Evolutionary conservation across 2,329 filamentous ascomycete species (phyloP), one percentile per base, ranked within the genome.

Genomic region (Epichloe uncinata): DNA sequence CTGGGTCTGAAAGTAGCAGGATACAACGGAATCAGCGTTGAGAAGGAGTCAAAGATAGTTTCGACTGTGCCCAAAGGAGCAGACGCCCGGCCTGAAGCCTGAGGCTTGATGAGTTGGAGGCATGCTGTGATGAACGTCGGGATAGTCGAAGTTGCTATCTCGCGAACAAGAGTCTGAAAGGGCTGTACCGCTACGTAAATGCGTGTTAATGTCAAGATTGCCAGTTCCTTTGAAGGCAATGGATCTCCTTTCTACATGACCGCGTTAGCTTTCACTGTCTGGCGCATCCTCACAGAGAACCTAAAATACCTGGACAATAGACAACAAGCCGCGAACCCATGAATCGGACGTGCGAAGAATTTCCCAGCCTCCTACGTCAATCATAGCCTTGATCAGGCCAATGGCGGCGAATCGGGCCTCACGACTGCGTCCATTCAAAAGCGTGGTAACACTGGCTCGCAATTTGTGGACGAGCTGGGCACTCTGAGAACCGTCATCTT

Each of bases 291-390:
- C 11, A 13, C 16, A 3, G 47, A 20, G 15, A 9, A 3, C 13
- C 13, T 33, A n/a, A 42, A 52, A n/a, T 67, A 87, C 84, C 65
- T 82, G 81, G 37, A 96, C 65, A 49, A 95, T 78, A 1, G 77
- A 76, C 47, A 96, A 67, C 34, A 96, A 69, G n/a, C 79, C 82
- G 56, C 78, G 74, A 53, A 93, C 82, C 86, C 91, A 95, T 3
- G 81, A 73, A 58, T 82, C 81, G 35, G 79, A 79, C 48, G 79
- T 81, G 54, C 82, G 81, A 52, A 96, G 73, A 51, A 85, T 79
- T 61, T 94, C 87, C 81, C 85, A 88, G 43, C 88, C 88, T 22
- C 89, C 89, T 40, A 85, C 79, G 59, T 96, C 90, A 42, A 95
- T 72, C 4, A 83, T 73, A 4, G 85, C 79, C 69, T 96, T 96